phyloP scores from a whole-genome alignment of 225 moss, liverwort and hornwort species.

The Physcomitrellopsis africana region DNA sequence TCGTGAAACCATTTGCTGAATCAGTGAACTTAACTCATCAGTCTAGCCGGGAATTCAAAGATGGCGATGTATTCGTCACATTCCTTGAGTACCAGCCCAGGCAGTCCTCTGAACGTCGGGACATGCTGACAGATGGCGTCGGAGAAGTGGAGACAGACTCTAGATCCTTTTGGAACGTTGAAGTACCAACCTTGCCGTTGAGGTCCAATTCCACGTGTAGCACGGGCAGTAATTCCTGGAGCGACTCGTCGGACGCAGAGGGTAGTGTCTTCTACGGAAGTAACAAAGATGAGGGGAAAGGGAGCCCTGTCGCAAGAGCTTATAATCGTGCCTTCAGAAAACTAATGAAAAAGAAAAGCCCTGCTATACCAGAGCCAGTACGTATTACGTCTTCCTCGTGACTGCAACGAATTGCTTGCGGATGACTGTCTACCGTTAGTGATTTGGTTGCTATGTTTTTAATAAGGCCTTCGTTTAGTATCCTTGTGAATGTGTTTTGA shows the following conservation, averaged over 20 bases:
- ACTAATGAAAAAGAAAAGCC: background rate
- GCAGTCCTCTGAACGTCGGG: background rate
- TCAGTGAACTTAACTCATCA: background rate
- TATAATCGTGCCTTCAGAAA: slow-evolving; percentile 20
- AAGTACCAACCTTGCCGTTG: background rate
- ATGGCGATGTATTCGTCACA: background rate
- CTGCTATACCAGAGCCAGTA: background rate
- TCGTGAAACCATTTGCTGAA: slow-evolving; percentile 12
- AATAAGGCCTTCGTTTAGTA: no score
- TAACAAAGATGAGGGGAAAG: slow-evolving; percentile 16
- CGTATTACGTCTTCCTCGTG: background rate
- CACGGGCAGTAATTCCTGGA: background rate
- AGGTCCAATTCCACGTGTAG: background rate
- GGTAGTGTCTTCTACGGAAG: background rate
- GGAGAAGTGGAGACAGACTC: background rate
- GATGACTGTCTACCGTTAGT: no score
- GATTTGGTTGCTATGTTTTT: no score
- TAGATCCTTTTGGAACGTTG: background rate
- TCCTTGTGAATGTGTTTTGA: no score
- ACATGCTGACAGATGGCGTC: background rate
- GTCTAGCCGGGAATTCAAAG: no score
- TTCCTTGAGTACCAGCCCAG: no score
- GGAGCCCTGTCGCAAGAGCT: slow-evolving; percentile 8
- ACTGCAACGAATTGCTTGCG: no score
- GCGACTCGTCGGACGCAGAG: slow-evolving; percentile 13